phyloP scores from a whole-genome alignment of 148 eudicot species.

The Persicaria maculosa region DNA sequence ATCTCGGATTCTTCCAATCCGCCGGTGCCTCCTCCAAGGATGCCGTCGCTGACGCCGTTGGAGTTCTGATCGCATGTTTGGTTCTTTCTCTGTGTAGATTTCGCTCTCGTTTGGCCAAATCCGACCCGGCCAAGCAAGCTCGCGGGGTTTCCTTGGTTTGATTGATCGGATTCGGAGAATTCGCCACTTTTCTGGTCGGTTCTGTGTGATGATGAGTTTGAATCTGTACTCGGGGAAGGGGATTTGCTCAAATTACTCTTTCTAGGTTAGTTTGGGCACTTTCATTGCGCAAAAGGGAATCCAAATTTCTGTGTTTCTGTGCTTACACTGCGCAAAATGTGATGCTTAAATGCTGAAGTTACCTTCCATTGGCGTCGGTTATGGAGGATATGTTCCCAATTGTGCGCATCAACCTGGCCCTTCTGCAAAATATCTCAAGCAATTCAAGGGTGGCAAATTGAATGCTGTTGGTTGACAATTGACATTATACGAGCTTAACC shows the following conservation, averaged over 20 bases:
- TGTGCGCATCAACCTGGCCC: background rate
- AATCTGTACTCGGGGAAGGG: background rate
- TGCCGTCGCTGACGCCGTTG: constrained; percentile 48
- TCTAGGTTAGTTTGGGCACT: background rate
- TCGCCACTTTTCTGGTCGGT: background rate
- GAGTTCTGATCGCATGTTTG: constrained; percentile 40
- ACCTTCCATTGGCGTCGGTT: background rate
- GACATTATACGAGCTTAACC: no score
- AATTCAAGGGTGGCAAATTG: background rate
- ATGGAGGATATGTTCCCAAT: background rate
- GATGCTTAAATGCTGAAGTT: no score
- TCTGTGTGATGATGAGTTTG: background rate
- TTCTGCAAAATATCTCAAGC: background rate
- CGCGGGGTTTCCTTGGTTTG: background rate
- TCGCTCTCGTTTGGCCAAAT: constrained; percentile 14
- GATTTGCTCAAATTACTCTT: background rate
- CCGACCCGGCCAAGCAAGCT: constrained; percentile 9
- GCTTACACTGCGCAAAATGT: background rate
- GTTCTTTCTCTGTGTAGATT: constrained; percentile 17
- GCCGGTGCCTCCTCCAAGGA: constrained; percentile 71
- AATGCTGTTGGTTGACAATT: no score
- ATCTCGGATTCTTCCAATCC: constrained; percentile 59
- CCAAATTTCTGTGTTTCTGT: background rate
- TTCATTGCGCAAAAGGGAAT: background rate
- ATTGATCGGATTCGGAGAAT: background rate